Percentiles rank a stretch among this genome's conserved stretches.
Evolutionary conservation across 306 rosid genomes (phyloP).

Genomic region (Astragalus glycyphyllos): DNA sequence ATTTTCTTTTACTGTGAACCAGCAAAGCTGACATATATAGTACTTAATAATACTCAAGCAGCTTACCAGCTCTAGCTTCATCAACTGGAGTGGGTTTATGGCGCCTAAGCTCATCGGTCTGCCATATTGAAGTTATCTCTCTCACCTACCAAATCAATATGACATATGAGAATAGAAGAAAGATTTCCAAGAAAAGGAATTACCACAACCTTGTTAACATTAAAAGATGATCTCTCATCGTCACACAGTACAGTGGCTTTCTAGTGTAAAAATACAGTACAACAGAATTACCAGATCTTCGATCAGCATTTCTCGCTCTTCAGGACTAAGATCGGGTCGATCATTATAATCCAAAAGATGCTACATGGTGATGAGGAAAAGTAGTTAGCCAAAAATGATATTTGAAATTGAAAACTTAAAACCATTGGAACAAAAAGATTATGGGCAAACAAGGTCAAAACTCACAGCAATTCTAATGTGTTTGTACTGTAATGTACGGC

Average conservation of each 20-base stretch:
- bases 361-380: slow-evolving; percentile 49
- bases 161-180: slow-evolving; percentile 31
- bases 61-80: slow-evolving; percentile 93
- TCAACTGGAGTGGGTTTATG: slow-evolving; percentile 92
- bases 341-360: slow-evolving; percentile 85
- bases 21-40: slow-evolving; percentile 38
- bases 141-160: slow-evolving; percentile 69
- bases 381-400: slow-evolving; percentile 41
- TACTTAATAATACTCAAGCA: slow-evolving; percentile 19
- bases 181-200: slow-evolving; percentile 32
- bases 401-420: slow-evolving; percentile 27
- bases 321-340: slow-evolving; percentile 79
- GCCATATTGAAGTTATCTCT: slow-evolving; percentile 97
- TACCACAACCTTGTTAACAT: slow-evolving; percentile 9
- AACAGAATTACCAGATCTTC: slow-evolving; percentile 85
- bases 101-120: slow-evolving; percentile 96
- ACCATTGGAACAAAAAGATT: not conserved
- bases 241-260: slow-evolving; percentile 26
- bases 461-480: slow-evolving; percentile 86
- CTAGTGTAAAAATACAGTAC: slow-evolving; percentile 42
- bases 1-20: slow-evolving; percentile 28
- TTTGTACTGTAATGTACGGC: slow-evolving; percentile 89
- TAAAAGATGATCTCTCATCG: slow-evolving; percentile 35
- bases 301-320: slow-evolving; percentile 86
- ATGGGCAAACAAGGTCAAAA: slow-evolving; percentile 29